Base-by-base conservation (phyloP, 2,329 filamentous ascomycete species). In the Colletotrichum cuscutae region DNA sequence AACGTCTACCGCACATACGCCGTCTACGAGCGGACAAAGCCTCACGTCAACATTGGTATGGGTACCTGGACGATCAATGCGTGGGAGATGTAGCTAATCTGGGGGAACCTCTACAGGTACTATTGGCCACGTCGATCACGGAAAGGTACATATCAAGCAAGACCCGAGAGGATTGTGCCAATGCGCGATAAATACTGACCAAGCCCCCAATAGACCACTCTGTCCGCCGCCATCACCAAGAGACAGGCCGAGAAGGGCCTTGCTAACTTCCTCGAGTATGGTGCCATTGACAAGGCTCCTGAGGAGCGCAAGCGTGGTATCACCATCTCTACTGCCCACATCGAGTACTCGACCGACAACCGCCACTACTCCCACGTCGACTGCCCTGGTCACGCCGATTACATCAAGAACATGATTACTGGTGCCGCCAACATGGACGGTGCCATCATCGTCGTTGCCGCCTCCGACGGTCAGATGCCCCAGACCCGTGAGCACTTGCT, bases 381-480 rank as follows among this genome's bases (percentile, higher is more conserved):
- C 91, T 99, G 97, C 87, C 97, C 97, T 72, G 97, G 97, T 86
- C 97, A 99, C 93, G 97, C 97, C 86, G 97, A 99, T 95, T 99
- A 99, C 90, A 98, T 99, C 89, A 99, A 99, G 92, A 99, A 99
- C 93, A 99, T 99, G 97, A 99, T 99, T 85, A 99, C 97, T 78
- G 97, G 97, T 92, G 95, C 97, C 76, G 96, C 97, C 80, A 97
- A 95, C 89, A 99, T 99, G 97, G 97, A 99, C 80, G 97, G 97
- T 80, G 96, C 97, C 80, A 96, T 99, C 83, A 98, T 99, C 80
- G 97, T 99, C 77, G 97, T 99, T 79, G 97, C 97, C 79, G 97
- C 97, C 78, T 98, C 95, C 49, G 97, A 99, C 83, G 97, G 97
- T 83, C 97, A 99, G 88, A 99, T 99, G 97, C 97, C 97, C 80